These are phyloP conservation scores for Bonia amplexicaulis DNA, from an alignment of 176 grass and related monocot species.

Conservation along the genomic window DNA sequence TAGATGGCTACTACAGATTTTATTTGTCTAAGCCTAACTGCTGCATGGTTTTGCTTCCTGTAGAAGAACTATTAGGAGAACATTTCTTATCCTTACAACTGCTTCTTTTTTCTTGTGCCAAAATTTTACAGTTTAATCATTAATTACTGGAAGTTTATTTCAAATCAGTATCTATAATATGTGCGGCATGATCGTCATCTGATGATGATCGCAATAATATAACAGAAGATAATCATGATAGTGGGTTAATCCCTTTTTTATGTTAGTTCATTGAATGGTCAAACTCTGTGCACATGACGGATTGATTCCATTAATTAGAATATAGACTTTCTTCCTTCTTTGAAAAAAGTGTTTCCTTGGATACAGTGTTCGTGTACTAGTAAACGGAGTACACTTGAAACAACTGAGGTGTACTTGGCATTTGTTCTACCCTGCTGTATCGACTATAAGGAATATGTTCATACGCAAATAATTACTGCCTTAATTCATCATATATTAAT, in stretches of 20 bases:
- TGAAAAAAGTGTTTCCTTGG: constrained; percentile 3
- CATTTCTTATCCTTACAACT: not conserved
- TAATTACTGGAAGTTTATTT: not conserved
- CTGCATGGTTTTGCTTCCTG: not conserved
- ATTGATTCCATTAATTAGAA: constrained; percentile 24
- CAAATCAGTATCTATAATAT: not conserved
- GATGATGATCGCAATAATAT: not conserved
- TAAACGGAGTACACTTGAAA: constrained; percentile 20
- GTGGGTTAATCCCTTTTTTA: constrained; percentile 11
- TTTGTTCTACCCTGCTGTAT: constrained; percentile 13
- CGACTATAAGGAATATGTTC: not conserved
- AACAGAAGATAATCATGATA: not conserved
- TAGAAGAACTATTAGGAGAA: not conserved
- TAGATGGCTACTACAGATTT: not conserved
- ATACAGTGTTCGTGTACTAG: constrained; percentile 25
- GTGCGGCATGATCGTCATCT: not conserved
- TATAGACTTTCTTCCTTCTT: constrained; percentile 24
- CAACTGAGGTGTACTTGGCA: constrained; percentile 33
- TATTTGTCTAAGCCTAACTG: not conserved
- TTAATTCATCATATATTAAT: not conserved
- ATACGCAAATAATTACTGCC: not conserved
- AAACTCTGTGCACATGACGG: constrained; percentile 32
- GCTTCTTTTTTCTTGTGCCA: not conserved
- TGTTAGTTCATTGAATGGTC: constrained; percentile 1
- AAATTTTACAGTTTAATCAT: not conserved